These are phyloP conservation scores for Colletotrichum limetticola DNA, from an alignment of 2,329 filamentous ascomycete genomes.

Conservation along the genomic window DNA sequence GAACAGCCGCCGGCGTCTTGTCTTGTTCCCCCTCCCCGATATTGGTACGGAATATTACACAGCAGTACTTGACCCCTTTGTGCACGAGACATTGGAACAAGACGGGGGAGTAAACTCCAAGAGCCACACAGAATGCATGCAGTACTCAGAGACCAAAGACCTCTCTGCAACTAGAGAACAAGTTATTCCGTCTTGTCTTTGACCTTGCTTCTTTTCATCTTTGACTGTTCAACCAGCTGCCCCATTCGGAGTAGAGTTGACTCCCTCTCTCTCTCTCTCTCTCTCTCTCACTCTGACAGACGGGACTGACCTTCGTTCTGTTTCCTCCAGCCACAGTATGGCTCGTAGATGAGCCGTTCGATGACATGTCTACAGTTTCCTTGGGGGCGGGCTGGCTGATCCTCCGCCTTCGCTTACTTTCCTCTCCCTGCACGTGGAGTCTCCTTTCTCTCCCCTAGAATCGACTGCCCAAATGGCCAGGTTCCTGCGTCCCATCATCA, in stretches of 20 bases:
- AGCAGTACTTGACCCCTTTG: neutral
- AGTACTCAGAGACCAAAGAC: neutral
- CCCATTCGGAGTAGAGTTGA: neutral
- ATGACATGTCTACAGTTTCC: neutral
- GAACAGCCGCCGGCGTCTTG: slow-evolving; percentile 2
- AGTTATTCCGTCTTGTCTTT: neutral
- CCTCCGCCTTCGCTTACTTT: slow-evolving; percentile 10
- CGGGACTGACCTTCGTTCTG: neutral
- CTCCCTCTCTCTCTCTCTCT: neutral
- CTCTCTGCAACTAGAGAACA: neutral
- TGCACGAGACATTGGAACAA: slow-evolving; percentile 7
- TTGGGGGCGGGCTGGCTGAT: slow-evolving; percentile 10
- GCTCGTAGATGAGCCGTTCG: neutral
- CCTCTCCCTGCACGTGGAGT: neutral
- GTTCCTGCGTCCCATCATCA: neutral
- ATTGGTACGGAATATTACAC: neutral
- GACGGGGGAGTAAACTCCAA: neutral
- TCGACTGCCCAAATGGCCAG: neutral
- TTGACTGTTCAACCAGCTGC: neutral
- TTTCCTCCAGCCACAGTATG: slow-evolving; percentile 19
- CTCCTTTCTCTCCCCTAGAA: neutral
- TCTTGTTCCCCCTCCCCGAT: neutral
- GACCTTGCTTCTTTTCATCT: neutral
- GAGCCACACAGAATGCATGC: neutral
- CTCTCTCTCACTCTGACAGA: neutral